Evolutionary conservation across 1,284 basidiomycete genomes (phyloP), one percentile per base, ranked within the genome.

Genomic region (Ustilago cynodontis): DNA sequence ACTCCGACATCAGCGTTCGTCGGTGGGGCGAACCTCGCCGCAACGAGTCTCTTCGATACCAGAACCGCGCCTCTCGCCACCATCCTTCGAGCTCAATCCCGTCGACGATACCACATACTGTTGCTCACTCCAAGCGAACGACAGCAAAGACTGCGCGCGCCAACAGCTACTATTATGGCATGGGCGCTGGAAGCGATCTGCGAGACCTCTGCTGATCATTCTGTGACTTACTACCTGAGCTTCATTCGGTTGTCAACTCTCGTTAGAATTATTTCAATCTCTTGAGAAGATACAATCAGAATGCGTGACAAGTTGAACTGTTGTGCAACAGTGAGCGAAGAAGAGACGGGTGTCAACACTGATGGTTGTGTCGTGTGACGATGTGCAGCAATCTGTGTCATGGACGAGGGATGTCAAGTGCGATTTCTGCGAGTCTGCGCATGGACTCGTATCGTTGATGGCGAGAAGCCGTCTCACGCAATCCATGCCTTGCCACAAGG

Each of bases 1-100:
- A 77, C 29, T 77, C 75, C 20, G 75, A 77, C 59, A 73, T 77
- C 47, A 70, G 66, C 29, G 41, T 77, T 11, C 70, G 75, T 43
- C 65, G 75, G 13, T 77, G 75, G 75, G 68, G 73, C 28, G 64
- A 66, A n/a, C 52, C 64, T 35, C 59, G 70, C 31, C 59, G 64
- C 0, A 52, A 72, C 28, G 70, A 62, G 8, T 41, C 69, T 7
- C 33, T 66, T 13, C 55, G 63, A 14, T 26, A 57, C 22, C 60
- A 59, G 37, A 31, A 26, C 14, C 56, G 52, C 37, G 24, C 13
- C 33, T 45, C 43, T 22, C 53, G 60, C 13, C 60, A 63, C 51
- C 50, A 51, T 4, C 50, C 59, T 13, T 63, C 60, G 16, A 53
- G 26, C 60, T 62, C 65, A 2, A 51, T 49, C 11, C 51, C 66